Percentiles rank a stretch among this genome's conserved stretches.
Evolutionary conservation across 169 alveolate species (phyloP).

Genomic region (Plasmodium chabaudi): DNA sequence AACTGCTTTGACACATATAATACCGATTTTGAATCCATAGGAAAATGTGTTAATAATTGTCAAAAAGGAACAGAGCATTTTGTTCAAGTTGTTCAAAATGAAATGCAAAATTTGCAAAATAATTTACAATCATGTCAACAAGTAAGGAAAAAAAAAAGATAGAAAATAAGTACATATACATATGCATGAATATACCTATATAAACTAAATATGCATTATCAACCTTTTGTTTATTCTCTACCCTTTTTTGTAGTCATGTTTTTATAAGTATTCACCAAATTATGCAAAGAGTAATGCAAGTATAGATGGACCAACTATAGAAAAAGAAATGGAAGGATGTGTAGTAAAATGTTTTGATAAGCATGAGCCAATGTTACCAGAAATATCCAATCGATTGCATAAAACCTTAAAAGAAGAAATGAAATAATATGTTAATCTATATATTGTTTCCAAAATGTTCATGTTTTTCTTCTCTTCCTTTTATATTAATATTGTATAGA

Average conservation of each 20-base stretch:
- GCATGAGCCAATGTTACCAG: conserved; percentile 79
- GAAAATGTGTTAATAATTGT: conserved; percentile 84
- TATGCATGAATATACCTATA: background rate
- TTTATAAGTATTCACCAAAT: conserved; percentile 78
- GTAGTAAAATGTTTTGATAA: conserved; percentile 84
- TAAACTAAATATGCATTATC: background rate
- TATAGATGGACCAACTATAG: conserved; percentile 73
- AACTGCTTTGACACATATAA: conserved; percentile 82
- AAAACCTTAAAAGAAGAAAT: conserved; percentile 69
- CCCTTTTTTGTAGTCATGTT: conserved; percentile 28
- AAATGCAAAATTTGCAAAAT: conserved; percentile 82
- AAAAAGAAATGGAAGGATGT: conserved; percentile 83
- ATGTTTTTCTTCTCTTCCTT: too few species aligned
- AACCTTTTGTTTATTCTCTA: background rate
- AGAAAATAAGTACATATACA: background rate
- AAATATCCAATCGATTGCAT: conserved; percentile 77
- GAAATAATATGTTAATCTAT: conserved; percentile 11
- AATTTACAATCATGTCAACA: conserved; percentile 82
- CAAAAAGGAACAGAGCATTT: conserved; percentile 84
- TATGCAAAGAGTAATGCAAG: conserved; percentile 76
- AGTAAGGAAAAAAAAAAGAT: conserved; percentile 62
- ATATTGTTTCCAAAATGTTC: too few species aligned
- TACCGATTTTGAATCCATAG: conserved; percentile 82
- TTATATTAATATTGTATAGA: too few species aligned
- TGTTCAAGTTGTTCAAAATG: conserved; percentile 84